Conservation (phyloP, 2,329 filamentous ascomycete genomes). For the Phyllosticta citriasiana region DNA sequence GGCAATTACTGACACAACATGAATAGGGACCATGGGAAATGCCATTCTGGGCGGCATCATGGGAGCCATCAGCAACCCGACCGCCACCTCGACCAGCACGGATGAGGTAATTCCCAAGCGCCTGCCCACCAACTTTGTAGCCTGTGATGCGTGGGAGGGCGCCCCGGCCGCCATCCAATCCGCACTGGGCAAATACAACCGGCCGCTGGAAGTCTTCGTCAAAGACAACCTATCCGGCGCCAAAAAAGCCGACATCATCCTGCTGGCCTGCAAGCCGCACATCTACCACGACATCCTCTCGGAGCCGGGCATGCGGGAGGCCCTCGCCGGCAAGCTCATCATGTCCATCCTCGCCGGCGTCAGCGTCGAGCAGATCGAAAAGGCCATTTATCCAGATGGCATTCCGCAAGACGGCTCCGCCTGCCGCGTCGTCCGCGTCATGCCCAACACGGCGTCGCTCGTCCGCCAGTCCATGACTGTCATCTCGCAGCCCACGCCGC, state of each 20-base stretch:
- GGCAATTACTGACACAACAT: neutral
- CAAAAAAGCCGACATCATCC: slow-evolving; percentile 58
- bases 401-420: slow-evolving; percentile 37
- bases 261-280: slow-evolving; percentile 74
- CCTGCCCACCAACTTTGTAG: slow-evolving; percentile 67
- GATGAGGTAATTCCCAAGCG: slow-evolving; percentile 37
- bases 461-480: slow-evolving; percentile 74
- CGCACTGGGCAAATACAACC: slow-evolving; percentile 53
- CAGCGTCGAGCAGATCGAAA: slow-evolving; percentile 57
- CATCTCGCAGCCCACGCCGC: slow-evolving; percentile 53
- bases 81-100: slow-evolving; percentile 27
- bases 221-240: slow-evolving; percentile 63
- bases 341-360: slow-evolving; percentile 76
- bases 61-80: slow-evolving; percentile 49
- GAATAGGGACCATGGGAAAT: slow-evolving; percentile 69
- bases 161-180: slow-evolving; percentile 59
- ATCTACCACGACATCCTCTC: slow-evolving; percentile 60
- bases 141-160: slow-evolving; percentile 63
- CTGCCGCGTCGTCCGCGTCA: slow-evolving; percentile 63
- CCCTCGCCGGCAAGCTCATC: slow-evolving; percentile 68
- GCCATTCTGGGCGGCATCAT: slow-evolving; percentile 76
- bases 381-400: slow-evolving; percentile 47
- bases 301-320: slow-evolving; percentile 58
- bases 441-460: slow-evolving; percentile 75
- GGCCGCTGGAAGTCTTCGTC: slow-evolving; percentile 55